phyloP scores from a whole-genome alignment of 495 filamentous ascomycete species.

The Aspergillus incahuasiensis region DNA sequence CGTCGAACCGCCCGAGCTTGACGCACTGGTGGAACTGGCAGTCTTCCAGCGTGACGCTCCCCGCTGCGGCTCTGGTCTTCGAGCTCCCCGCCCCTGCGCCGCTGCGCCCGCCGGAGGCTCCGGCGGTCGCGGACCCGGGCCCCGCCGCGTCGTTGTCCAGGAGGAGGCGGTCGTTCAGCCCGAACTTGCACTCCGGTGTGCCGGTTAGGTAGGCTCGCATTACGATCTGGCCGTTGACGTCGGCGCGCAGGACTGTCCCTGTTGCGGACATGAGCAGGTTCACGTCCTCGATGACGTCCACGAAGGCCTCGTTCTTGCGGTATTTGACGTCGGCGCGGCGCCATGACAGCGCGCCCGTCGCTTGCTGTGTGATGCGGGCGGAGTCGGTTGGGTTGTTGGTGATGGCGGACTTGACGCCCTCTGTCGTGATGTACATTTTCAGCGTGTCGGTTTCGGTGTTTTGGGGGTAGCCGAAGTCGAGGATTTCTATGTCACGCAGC shows the following conservation, averaged over 20 bases:
- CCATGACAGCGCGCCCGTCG: slow-evolving; percentile 95
- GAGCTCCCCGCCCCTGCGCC: slow-evolving; percentile 21
- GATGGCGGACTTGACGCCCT: slow-evolving; percentile 95
- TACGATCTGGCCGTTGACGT: slow-evolving; percentile 95
- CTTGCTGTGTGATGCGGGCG: slow-evolving; percentile 97
- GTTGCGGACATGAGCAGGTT: slow-evolving; percentile 98
- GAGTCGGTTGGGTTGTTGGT: slow-evolving; percentile 68
- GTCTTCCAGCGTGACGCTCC: slow-evolving; percentile 93
- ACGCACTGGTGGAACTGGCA: slow-evolving; percentile 99
- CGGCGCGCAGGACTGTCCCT: slow-evolving; percentile 90
- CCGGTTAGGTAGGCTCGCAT: slow-evolving; percentile 98
- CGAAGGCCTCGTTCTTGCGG: slow-evolving; percentile 98
- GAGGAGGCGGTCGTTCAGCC: slow-evolving; percentile 91
- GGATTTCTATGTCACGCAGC: slow-evolving; percentile 64
- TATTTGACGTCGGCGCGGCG: slow-evolving; percentile 96
- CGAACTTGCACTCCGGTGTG: slow-evolving; percentile 98
- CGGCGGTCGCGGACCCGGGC: slow-evolving; percentile 19
- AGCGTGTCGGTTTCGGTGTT: slow-evolving; percentile 98
- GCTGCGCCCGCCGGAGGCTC: slow-evolving; percentile 23
- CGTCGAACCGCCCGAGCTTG: slow-evolving; percentile 94
- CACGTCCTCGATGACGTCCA: slow-evolving; percentile 98
- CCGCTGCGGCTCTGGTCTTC: slow-evolving; percentile 91
- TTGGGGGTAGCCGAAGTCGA: slow-evolving; percentile 99
- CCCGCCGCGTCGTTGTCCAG: slow-evolving; percentile 55
- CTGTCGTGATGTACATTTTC: slow-evolving; percentile 99